A percentile compares a stretch with the other conserved stretches of the same genome.
Conservation (phyloP, 352 stramenopile species). For the Hyaloperonospora brassicae region DNA sequence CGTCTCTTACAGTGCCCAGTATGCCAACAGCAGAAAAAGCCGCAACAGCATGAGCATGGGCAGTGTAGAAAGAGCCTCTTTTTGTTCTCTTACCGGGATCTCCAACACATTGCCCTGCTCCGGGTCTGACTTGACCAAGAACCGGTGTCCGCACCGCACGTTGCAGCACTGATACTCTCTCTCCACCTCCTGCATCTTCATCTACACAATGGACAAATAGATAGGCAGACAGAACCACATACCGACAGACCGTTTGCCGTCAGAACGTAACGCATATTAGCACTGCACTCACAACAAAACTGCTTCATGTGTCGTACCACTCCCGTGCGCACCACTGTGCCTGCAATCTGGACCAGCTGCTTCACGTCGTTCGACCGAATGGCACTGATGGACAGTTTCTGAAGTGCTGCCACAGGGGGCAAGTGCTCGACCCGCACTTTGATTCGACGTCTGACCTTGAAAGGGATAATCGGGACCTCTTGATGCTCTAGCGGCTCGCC, state of each 20-base stretch:
- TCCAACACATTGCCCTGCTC: constrained; percentile 88
- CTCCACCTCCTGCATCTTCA: constrained; percentile 91
- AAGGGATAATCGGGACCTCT: constrained; percentile 23
- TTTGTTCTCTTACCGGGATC: constrained; percentile 37
- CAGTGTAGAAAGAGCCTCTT: no score
- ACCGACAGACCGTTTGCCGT: neutral
- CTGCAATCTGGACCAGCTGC: constrained; percentile 76
- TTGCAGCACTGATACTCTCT: constrained; percentile 84
- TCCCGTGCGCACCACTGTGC: constrained; percentile 86
- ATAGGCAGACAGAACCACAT: neutral
- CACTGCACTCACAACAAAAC: neutral
- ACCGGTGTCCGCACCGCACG: constrained; percentile 57
- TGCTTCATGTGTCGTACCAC: constrained; percentile 33
- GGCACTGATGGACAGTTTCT: constrained; percentile 82
- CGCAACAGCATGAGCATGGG: no score
- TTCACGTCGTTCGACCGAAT: constrained; percentile 88
- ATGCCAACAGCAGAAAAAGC: no score
- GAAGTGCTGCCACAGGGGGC: constrained; percentile 76
- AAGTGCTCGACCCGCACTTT: constrained; percentile 89
- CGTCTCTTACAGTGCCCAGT: neutral
- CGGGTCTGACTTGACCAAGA: constrained; percentile 84
- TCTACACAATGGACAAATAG: constrained; percentile 19
- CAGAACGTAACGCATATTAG: no score
- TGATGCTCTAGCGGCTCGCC: constrained; percentile 9
- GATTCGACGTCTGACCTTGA: constrained; percentile 35